Evolutionary conservation across 495 filamentous ascomycete species (phyloP).

Genomic region (Penicillium pancosmium): DNA sequence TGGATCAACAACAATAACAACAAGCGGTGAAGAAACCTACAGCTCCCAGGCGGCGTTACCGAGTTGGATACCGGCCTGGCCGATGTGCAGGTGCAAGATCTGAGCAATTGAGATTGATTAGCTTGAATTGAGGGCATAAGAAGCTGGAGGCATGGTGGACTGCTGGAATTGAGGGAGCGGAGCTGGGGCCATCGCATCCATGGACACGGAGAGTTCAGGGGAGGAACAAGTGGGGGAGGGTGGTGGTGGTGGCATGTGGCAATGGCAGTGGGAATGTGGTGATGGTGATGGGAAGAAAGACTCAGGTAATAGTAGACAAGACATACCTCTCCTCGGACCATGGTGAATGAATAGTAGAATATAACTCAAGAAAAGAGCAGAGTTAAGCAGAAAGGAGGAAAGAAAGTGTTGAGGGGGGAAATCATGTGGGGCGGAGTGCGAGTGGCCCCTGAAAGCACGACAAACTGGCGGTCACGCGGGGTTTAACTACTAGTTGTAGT

Average conservation of each 20-base stretch:
- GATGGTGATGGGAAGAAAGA: not conserved
- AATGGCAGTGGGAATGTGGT: not conserved
- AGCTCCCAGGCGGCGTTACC: slow-evolving; percentile 95
- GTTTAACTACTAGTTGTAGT: not conserved
- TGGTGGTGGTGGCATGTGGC: not conserved
- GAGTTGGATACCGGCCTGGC: slow-evolving; percentile 91
- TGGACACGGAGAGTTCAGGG: slow-evolving; percentile 1
- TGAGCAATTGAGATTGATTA: slow-evolving; percentile 33
- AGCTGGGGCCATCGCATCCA: not conserved
- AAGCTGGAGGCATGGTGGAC: not conserved
- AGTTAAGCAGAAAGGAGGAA: not conserved
- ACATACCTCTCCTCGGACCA: slow-evolving; percentile 8
- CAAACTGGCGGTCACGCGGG: slow-evolving; percentile 4
- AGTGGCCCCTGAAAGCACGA: not conserved
- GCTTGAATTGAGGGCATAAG: not conserved
- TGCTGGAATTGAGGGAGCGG: not conserved
- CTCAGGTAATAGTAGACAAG: no score
- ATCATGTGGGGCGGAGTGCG: not conserved
- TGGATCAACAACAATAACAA: slow-evolving; percentile 7
- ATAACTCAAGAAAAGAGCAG: not conserved
- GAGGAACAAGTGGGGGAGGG: not conserved
- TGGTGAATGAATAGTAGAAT: not conserved
- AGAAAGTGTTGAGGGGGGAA: slow-evolving; percentile 4
- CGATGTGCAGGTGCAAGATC: slow-evolving; percentile 89
- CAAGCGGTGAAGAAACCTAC: slow-evolving; percentile 63